phyloP scores from a whole-genome alignment of 2,329 filamentous ascomycete species.

The Apiospora koreana region DNA sequence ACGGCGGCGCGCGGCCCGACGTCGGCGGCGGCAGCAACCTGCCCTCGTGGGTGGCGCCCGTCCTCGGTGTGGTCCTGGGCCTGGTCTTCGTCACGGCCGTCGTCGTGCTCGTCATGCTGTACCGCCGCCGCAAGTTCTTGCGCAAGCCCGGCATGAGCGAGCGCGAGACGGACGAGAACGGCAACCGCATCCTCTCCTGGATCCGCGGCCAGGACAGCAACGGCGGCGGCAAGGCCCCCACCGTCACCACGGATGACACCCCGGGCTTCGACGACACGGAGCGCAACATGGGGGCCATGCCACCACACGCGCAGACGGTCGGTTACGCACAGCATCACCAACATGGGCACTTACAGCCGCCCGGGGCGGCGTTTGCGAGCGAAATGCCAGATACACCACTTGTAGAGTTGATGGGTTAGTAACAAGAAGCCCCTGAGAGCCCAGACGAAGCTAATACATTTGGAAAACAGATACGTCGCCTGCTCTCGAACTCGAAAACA shows the following conservation, averaged over 20 bases:
- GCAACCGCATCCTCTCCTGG: conserved; percentile 53
- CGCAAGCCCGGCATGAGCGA: conserved; percentile 36
- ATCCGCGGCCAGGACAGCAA: conserved; percentile 44
- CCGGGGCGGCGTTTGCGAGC: conserved; percentile 21
- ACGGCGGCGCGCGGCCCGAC: conserved; percentile 18
- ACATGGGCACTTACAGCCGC: neutral
- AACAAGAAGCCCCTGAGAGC: no score
- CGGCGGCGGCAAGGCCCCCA: conserved; percentile 41
- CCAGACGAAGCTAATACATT: no score
- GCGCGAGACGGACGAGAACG: conserved; percentile 43
- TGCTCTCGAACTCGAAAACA: conserved; percentile 47
- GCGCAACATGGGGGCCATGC: conserved; percentile 25
- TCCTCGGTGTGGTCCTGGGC: conserved; percentile 63
- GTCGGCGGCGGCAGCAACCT: conserved; percentile 39
- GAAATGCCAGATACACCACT: conserved; percentile 47
- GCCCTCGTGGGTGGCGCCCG: conserved; percentile 60
- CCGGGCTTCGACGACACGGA: conserved; percentile 40
- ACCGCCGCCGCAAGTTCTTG: conserved; percentile 49
- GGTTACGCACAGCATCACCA: neutral
- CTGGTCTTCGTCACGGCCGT: conserved; percentile 55
- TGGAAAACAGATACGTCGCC: conserved; percentile 41
- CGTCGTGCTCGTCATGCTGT: conserved; percentile 53
- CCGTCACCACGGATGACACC: conserved; percentile 47
- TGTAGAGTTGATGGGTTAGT: conserved; percentile 50
- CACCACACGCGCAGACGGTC: conserved; percentile 18